phyloP scores from a whole-genome alignment of 2,329 filamentous ascomycete species.

The Clarireedia paspali region DNA sequence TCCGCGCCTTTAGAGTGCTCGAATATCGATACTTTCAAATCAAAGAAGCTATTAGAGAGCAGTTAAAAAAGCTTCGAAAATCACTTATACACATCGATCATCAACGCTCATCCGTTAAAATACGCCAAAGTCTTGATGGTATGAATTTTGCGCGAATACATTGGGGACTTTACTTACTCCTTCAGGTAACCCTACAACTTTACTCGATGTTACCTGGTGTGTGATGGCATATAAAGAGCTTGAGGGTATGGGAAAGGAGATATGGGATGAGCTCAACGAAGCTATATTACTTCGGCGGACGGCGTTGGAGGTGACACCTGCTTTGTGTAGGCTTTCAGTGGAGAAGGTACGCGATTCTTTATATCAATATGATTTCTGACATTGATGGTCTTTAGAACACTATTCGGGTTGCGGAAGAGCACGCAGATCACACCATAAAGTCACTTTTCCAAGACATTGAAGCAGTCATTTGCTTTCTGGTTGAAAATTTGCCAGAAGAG shows the following conservation, averaged over 20 bases:
- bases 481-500: constrained; percentile 43
- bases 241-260: constrained; percentile 48
- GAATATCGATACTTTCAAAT: constrained; percentile 58
- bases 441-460: constrained; percentile 48
- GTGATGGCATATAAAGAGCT: constrained; percentile 54
- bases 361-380: too few relatives aligned
- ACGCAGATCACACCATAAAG: constrained; percentile 39
- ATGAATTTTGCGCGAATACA: background rate
- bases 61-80: constrained; percentile 64
- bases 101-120: constrained; percentile 47
- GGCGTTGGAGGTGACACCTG: constrained; percentile 29
- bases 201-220: constrained; percentile 46
- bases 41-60: constrained; percentile 56
- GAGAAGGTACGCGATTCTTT: constrained; percentile 31
- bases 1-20: constrained; percentile 57
- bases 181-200: constrained; percentile 36
- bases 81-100: constrained; percentile 57
- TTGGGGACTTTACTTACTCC: background rate
- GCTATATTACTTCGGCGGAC: constrained; percentile 55
- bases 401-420: constrained; percentile 35
- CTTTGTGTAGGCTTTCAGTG: constrained; percentile 35
- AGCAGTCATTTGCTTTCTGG: constrained; percentile 43
- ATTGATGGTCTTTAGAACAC: constrained; percentile 30
- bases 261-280: constrained; percentile 58
- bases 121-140: constrained; percentile 12